Conservation (phyloP, 1,139 yeast species). For the Yamadazyma oceani region DNA sequence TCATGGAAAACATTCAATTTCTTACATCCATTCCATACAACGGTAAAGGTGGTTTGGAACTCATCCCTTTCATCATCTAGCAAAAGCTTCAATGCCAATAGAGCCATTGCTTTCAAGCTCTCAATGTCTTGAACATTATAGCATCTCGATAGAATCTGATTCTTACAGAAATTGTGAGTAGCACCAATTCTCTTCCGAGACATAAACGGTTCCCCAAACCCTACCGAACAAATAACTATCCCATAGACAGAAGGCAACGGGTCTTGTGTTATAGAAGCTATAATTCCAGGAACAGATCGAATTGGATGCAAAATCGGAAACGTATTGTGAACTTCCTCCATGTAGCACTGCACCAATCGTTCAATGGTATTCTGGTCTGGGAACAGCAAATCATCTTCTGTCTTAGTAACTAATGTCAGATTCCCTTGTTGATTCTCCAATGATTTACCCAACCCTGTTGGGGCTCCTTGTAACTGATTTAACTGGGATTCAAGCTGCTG, state of each 20-base stretch:
- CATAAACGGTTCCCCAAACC: slow-evolving; percentile 7
- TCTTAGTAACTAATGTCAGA: too few species aligned
- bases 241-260: slow-evolving; percentile 9
- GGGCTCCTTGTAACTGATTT: background rate
- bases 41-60: background rate
- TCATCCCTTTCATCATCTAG: background rate
- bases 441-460: background rate
- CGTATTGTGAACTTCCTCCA: slow-evolving; percentile 15
- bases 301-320: slow-evolving; percentile 18
- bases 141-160: slow-evolving; percentile 20
- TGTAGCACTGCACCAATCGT: slow-evolving; percentile 14
- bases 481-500: slow-evolving; percentile 1
- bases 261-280: slow-evolving; percentile 5
- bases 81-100: slow-evolving; percentile 11
- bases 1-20: slow-evolving; percentile 3
- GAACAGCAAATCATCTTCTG: background rate
- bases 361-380: background rate
- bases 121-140: slow-evolving; percentile 20
- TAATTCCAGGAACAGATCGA: slow-evolving; percentile 8
- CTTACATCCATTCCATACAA: slow-evolving; percentile 2
- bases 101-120: slow-evolving; percentile 25
- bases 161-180: slow-evolving; percentile 11
- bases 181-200: slow-evolving; percentile 6
- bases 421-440: too few species aligned
- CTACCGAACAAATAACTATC: slow-evolving; percentile 10